Base-by-base conservation (phyloP, 495 filamentous ascomycete genomes). In the Hyaloscypha hepaticicola region DNA sequence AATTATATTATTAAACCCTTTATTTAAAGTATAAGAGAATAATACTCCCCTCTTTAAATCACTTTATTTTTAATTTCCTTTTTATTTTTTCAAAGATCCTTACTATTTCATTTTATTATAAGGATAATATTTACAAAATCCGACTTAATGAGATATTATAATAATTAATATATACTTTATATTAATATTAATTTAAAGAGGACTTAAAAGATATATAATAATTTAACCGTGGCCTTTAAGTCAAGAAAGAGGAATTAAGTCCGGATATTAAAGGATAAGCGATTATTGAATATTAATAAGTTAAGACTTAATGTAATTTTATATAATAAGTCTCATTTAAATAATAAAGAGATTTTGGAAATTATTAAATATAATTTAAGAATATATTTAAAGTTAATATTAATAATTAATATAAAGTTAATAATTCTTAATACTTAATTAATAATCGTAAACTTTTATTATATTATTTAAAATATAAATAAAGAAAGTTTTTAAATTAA, bases 311-410 rank as follows among this genome's bases (percentile, higher is more conserved):
- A 66, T 28, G 28, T 66, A 55, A 56, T 66, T 61, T 66, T 66
- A 45, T 66, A 61, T 28, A 48, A 25, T 57, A 49, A 66, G 57
- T 57, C 49, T 66, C 29, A 66, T 49, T 28, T 33, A 61, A 57
- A 61, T n/a, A 24, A 66, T 11, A 60, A 60, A 29, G 64, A 66
- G 64, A 66, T 66, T 55, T 27, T 66, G 22, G 57, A 66, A 66
- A 55, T 45, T 66, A 28, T 28, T 55, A 41, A 61, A 45, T 12
- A 66, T 61, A 28, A 61, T 56, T 55, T 61, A 25, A 61, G 58
- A 61, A 55, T 45, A 61, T 60, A 34, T 24, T 49, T 49, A 25
- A 28, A 66, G 11, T 45, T 66, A 50, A 48, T 61, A 19, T 45
- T 66, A 22, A 55, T 66, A 22, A 41, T 66, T 61, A 28, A 57